Base-by-base conservation (phyloP, 2,329 filamentous ascomycete genomes). In the Microascus cirrosus region DNA sequence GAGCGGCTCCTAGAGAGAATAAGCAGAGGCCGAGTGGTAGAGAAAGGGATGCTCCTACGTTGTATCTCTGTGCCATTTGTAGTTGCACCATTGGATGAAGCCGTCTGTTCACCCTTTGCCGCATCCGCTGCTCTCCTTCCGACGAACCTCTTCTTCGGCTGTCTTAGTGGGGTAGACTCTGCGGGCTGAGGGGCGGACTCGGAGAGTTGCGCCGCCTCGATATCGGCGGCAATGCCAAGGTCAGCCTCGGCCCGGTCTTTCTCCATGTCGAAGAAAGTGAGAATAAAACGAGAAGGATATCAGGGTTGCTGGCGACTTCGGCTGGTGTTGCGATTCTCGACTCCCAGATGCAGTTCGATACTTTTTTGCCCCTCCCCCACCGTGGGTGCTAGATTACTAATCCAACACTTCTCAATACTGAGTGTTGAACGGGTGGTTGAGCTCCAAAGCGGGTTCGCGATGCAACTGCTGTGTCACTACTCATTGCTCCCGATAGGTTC, bases 71-170 rank as follows among this genome's bases (percentile, higher is more conserved):
- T 67, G 48, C 66, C 69, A 55, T 65, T 67, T 18, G 64, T 65
- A 15, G 58, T 59, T 28, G 61, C 79, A 65, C 11, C 25, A 18
- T 35, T 39, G 13, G 32, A 13, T 6, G 53, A 18, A 18, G 51
- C 51, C 18, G 34, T 22, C 22, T 58, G 55, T 57, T 45, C 58
- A 52, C 22, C 52, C n/a, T 50, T 54, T 13, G 56, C 57, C 24
- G 85, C 82, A 61, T 83, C 78, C 10, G 89, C 89, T 24, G 89
- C 82, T 65, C 86, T 84, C 63, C 90, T 81, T 34, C 94, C 94
- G 20, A 99, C 87, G 64, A 99, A 99, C 59, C 93, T 83, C 72
- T 93, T 92, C 76, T 89, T 95, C 24, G 94, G 94, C 66, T 93
- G 87, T 67, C 80, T 89, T 22, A 76, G 64, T 7, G 71, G 71